Base-by-base conservation (phyloP, 1,139 yeast genomes). In the Kodamaea sp. region DNA sequence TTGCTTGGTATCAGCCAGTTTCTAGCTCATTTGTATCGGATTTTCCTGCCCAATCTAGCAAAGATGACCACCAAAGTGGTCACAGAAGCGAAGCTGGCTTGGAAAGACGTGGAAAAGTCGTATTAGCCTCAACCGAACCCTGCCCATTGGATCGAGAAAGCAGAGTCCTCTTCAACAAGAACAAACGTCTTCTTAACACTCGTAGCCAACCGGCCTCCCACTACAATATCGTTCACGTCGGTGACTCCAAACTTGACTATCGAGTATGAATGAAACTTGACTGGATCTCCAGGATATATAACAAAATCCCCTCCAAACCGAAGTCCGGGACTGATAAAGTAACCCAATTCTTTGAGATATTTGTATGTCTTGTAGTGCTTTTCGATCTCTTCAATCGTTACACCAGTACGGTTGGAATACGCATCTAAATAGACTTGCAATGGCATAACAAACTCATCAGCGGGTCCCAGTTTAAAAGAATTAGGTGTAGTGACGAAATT, bases 261-360 rank as follows among this genome's bases (percentile, higher is more conserved):
- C 45, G 82, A 73, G 58, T 90, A 96, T 2, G 97, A 85, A 60
- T 92, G 98, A 54, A 79, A 92, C 36, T 95, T 63, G 42, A 92
- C 65, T 2, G 97, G 96, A 56, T 92, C 98, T 0, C 97, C 97
- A 0, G 97, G 97, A 51, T 92, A 92, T 2, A 92, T 89, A 38
- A 92, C 77, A 53, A 80, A 88, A 42, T 81, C 81, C 3, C 96
- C 95, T 1, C 98, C 98, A 57, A 90, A 92, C 44, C 96, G 73
- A 31, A 89, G 67, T 0, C 97, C 98, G 0, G 97, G 96, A 27
- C 89, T 72, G 20, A 89, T 48, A 50, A 57, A 84, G 55, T 73
- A 82, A 0, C 75, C 78, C 12, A 56, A 52, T 1, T 54, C 47
- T 43, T 75, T 78, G 34, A 86, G 58, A 37, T 67, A 57, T 31